Evolutionary conservation across 306 rosid species (phyloP), one percentile per base, ranked within the genome.

Genomic region (Lathyrus tuberosus): DNA sequence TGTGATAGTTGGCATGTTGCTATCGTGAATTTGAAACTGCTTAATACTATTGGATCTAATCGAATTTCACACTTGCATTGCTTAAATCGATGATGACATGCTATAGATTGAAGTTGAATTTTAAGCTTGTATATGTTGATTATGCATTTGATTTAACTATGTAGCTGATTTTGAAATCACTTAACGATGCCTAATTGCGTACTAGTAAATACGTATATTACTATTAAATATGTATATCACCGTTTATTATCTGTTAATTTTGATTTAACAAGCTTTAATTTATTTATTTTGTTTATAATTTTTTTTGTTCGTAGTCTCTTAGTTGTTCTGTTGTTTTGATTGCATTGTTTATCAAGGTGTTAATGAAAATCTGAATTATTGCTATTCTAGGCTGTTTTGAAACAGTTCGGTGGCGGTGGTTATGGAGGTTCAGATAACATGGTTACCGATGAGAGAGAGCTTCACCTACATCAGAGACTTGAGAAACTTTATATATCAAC

Each of bases 401-500:
- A 93, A 60, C 94, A 90, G 79, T 90, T 92, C 79, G 95, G 96
- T 18, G 91, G 75, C 40, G 96, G 98, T 20, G 88, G 87, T 38
- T 88, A 88, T 75, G 98, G 98, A 78, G 90, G 90, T 78, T 93
- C 97, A 10, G 97, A 93, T 74, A 85, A 82, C 79, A 58, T 86
- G 71, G 84, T 84, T 30, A 84, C 92, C 6, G 94, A 90, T 73
- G 90, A 80, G 82, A 83, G 81, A 76, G 98, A 90, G 73, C 84
- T 82, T 28, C 87, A 78, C 43, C 85, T 82, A 58, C 90, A 93
- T 73, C 96, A 90, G 77, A 93, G 76, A 80, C 97, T 93, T 48
- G 98, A 93, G 76, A 90, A 81, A 79, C 96, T 93, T 68, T 93
- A 90, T 79, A 75, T 93, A 77, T 93, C 98, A 56, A 93, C 98